Evolutionary conservation across 306 rosid species (phyloP), one percentile per base, ranked within the genome.

Genomic region (Fragaria iinumae): DNA sequence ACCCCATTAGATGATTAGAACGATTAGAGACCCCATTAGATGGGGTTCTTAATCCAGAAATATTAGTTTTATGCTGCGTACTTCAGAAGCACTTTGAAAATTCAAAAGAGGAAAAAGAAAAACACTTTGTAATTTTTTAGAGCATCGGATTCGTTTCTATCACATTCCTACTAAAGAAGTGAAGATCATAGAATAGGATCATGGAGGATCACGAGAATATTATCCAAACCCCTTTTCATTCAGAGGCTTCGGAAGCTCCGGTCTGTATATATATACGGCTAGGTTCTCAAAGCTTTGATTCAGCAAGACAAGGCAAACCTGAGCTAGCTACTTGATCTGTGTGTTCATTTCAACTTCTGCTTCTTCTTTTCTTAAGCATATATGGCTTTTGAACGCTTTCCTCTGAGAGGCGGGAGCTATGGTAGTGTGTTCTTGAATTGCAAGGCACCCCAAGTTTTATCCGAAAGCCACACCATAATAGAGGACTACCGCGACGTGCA

Each of bases 271-370:
- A 25, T 25, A 25, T 34, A 36, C 17, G 6, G 69, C 11, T 6
- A 4, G 69, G 10, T 18, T 18, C 25, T 38, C 20, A 38, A 66
- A 25, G 0, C 23, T 36, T 66, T 8, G 27, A 4, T 20, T 20
- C 70, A 66, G 48, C 70, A 66, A 38, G 70, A 66, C 48, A 66
- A 20, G 39, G 47, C 47, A 66, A 38, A 66, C 48, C 48, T 65
- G 6, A 62, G 67, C 21, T 32, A 36, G 25, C 27, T 66, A 18
- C 29, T 66, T 39, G 27, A 66, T 66, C 48, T 38, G 14, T 66
- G 25, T 38, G 2, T 20, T 66, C 48, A 64, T 39, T 66, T 38
- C 48, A 11, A 38, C 27, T 66, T 38, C 14, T 13, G 6, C 8
- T 39, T 36, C 44, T 63, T 63, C 38, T 60, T 63, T 63, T 29